These are phyloP conservation scores for Barbarea vulgaris DNA, from an alignment of 345 rosid genomes.

Conservation along the genomic window DNA sequence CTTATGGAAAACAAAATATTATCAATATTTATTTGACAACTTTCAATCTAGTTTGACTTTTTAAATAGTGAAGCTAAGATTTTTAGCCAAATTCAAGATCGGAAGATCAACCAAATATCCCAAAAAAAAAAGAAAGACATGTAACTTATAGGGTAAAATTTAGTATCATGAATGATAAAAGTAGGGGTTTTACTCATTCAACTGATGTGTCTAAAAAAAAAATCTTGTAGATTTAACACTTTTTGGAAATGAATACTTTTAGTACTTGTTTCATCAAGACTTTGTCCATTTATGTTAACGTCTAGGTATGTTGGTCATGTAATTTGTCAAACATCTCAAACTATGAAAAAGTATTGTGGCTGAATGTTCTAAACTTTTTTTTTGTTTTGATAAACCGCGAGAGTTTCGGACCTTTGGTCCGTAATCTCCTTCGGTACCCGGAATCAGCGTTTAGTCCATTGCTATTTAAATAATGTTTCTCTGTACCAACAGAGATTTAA, in stretches of 20 bases:
- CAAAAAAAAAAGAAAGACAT: neutral
- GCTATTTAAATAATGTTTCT: too few relatives aligned
- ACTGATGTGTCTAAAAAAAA: neutral
- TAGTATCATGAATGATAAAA: neutral
- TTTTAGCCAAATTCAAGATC: conserved; percentile 8
- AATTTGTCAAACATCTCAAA: too few relatives aligned
- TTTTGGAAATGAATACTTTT: neutral
- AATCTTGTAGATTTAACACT: neutral
- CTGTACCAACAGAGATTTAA: too few relatives aligned
- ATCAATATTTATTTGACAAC: neutral
- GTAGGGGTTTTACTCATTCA: neutral
- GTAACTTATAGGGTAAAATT: neutral
- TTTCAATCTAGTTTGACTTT: conserved; percentile 6
- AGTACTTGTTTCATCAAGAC: too few relatives aligned
- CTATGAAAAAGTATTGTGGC: too few relatives aligned
- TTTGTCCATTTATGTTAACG: too few relatives aligned
- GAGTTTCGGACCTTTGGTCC: too few relatives aligned
- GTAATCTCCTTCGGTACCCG: too few relatives aligned
- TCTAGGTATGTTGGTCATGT: too few relatives aligned
- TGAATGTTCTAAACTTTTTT: too few relatives aligned
- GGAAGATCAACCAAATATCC: neutral
- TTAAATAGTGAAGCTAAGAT: conserved; percentile 10
- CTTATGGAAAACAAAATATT: neutral
- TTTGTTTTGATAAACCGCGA: too few relatives aligned
- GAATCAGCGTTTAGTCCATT: too few relatives aligned